These are phyloP conservation scores for Sphaceloma murrayae DNA, from an alignment of 2,329 filamentous ascomycete species.

Conservation along the genomic window DNA sequence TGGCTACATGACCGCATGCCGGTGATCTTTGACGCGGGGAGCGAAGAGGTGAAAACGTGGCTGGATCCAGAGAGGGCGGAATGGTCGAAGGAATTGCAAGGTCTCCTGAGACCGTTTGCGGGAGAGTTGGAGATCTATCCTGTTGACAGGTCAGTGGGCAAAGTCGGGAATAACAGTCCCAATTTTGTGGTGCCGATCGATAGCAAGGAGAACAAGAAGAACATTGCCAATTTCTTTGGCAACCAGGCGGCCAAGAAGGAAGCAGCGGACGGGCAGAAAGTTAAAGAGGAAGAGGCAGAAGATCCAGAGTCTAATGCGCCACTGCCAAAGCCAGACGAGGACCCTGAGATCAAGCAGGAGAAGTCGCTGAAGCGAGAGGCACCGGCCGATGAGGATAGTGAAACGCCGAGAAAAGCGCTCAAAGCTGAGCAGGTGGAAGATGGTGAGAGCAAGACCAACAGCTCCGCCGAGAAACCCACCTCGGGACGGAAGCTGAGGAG, in stretches of 20 bases:
- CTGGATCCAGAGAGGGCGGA: conserved; percentile 61
- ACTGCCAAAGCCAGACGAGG: conserved; percentile 33
- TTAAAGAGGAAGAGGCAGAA: conserved; percentile 26
- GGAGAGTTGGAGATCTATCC: conserved; percentile 77
- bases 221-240: conserved; percentile 88
- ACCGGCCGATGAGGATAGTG: conserved; percentile 28
- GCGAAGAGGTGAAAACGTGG: conserved; percentile 62
- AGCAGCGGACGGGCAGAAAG: conserved; percentile 28
- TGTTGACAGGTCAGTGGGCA: conserved; percentile 81
- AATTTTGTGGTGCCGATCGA: conserved; percentile 73
- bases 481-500: conserved; percentile 42
- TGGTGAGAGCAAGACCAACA: conserved; percentile 17
- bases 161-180: conserved; percentile 84
- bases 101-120: conserved; percentile 65
- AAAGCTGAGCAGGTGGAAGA: conserved; percentile 23
- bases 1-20: conserved; percentile 96
- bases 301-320: conserved; percentile 43
- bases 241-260: conserved; percentile 37
- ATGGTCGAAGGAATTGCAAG: conserved; percentile 73
- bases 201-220: conserved; percentile 80
- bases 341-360: conserved; percentile 24
- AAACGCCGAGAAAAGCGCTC: conserved; percentile 33
- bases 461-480: conserved; percentile 18
- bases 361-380: conserved; percentile 42
- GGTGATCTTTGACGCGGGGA: conserved; percentile 72